phyloP scores from a whole-genome alignment of 2,329 filamentous ascomycete genomes.

The Fusarium pseudograminearum region DNA sequence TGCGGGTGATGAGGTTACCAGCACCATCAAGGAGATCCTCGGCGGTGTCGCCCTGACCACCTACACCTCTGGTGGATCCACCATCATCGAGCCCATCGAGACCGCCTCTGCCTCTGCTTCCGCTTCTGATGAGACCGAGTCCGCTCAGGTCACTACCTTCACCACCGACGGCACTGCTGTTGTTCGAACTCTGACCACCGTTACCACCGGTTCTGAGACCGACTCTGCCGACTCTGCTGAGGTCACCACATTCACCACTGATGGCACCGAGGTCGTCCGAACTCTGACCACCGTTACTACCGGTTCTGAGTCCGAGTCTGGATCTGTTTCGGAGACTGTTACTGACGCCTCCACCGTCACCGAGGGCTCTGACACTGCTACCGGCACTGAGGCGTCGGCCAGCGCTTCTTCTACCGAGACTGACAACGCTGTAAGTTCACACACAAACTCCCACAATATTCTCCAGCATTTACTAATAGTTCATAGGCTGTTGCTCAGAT shows the following conservation, averaged over 20 bases:
- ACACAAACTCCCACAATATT: background rate
- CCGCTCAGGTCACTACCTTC: conserved; percentile 36
- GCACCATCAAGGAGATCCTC: conserved; percentile 35
- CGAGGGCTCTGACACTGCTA: conserved; percentile 21
- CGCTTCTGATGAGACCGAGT: conserved; percentile 6
- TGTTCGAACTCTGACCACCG: conserved; percentile 30
- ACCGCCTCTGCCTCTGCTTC: conserved; percentile 10
- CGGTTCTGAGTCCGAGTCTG: conserved; percentile 27
- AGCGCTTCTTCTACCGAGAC: conserved; percentile 41
- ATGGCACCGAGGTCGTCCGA: conserved; percentile 33
- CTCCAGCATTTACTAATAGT: conserved; percentile 15
- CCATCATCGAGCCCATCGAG: conserved; percentile 38
- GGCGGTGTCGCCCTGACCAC: conserved; percentile 37
- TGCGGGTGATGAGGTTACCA: conserved; percentile 36
- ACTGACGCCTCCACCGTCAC: conserved; percentile 39
- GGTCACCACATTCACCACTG: conserved; percentile 43
- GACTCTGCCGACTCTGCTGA: conserved; percentile 26
- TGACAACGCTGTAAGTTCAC: conserved; percentile 50
- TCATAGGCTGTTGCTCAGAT: conserved; percentile 52
- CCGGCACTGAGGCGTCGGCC: conserved; percentile 12
- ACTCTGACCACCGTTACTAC: conserved; percentile 40
- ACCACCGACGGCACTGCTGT: conserved; percentile 37
- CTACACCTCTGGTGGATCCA: conserved; percentile 37
- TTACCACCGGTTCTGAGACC: conserved; percentile 27
- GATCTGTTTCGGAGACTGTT: conserved; percentile 34